Evolutionary conservation across 1,139 yeast genomes (phyloP).

Genomic region (Maudiozyma humilis): DNA sequence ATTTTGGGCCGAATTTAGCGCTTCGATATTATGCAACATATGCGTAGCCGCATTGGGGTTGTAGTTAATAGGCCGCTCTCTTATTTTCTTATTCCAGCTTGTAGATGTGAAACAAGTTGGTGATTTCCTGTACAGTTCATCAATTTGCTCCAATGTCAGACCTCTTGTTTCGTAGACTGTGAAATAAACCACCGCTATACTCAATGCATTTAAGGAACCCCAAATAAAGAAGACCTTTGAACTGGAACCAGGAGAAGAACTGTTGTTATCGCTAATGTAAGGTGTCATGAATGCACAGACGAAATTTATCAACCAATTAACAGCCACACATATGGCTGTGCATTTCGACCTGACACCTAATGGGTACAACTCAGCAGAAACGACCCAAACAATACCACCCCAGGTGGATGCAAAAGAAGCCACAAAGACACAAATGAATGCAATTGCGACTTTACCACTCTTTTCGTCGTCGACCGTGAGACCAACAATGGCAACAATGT

Average conservation of each 20-base stretch:
- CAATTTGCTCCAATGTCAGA: constrained; percentile 64
- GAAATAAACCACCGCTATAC: constrained; percentile 50
- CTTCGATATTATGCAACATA: constrained; percentile 9
- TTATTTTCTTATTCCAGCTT: constrained; percentile 24
- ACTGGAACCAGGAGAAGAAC: constrained; percentile 54
- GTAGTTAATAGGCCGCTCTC: constrained; percentile 29
- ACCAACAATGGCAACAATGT: constrained; percentile 61
- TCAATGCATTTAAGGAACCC: constrained; percentile 61
- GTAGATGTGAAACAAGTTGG: constrained; percentile 32
- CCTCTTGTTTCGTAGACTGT: constrained; percentile 73
- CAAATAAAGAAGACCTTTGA: constrained; percentile 66
- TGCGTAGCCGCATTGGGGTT: constrained; percentile 7
- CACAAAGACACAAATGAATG: constrained; percentile 69
- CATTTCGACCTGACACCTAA: constrained; percentile 73
- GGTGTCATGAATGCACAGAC: constrained; percentile 70
- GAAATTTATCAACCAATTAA: constrained; percentile 77
- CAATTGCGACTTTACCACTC: constrained; percentile 67
- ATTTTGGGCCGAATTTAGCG: not conserved
- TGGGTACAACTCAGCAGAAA: constrained; percentile 73
- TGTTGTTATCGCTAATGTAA: constrained; percentile 54
- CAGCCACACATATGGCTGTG: constrained; percentile 66
- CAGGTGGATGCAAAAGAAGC: constrained; percentile 78
- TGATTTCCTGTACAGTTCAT: constrained; percentile 49
- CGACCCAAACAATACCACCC: constrained; percentile 82
- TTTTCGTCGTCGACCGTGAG: constrained; percentile 40